Percentiles rank a stretch among this genome's conserved stretches.
These are phyloP conservation scores for Penicillium roqueforti DNA, from an alignment of 495 filamentous ascomycete species.

Conservation along the genomic window DNA sequence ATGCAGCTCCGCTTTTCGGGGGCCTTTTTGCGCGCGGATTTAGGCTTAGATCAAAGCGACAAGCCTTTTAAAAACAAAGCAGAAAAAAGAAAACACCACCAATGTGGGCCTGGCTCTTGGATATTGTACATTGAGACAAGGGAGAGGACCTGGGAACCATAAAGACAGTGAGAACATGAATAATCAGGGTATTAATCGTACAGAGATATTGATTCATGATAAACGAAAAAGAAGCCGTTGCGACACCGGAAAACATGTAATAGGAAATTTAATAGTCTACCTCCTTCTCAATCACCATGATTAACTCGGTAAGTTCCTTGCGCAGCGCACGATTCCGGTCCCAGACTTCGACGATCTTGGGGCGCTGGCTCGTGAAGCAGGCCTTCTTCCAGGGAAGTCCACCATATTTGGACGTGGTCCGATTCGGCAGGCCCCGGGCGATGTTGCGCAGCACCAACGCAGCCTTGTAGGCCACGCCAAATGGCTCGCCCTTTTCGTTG, in stretches of 20 bases:
- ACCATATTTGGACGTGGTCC: constrained; percentile 30
- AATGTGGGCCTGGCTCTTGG: neutral
- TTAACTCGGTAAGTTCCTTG: constrained; percentile 42
- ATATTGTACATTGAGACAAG: constrained; percentile 6
- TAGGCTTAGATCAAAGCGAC: neutral
- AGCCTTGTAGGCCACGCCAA: constrained; percentile 79
- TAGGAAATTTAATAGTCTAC: constrained; percentile 33
- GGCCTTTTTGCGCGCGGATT: constrained; percentile 14
- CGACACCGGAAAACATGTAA: neutral
- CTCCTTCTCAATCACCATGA: constrained; percentile 44
- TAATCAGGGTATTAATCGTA: constrained; percentile 25
- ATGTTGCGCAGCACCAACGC: constrained; percentile 87
- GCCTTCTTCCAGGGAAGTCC: constrained; percentile 42
- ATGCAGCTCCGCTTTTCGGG: constrained; percentile 15
- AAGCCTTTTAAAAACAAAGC: neutral
- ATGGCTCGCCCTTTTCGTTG: constrained; percentile 79
- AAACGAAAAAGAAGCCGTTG: constrained; percentile 4
- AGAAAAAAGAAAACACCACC: constrained; percentile 7
- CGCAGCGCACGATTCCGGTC: constrained; percentile 43
- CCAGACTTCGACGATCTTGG: constrained; percentile 43
- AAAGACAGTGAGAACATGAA: constrained; percentile 2
- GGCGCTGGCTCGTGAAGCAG: constrained; percentile 38
- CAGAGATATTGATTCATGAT: constrained; percentile 18
- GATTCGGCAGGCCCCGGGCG: constrained; percentile 61
- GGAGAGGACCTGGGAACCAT: neutral